Conservation (phyloP, 169 alveolate species). For the Cryptosporidium canis region DNA sequence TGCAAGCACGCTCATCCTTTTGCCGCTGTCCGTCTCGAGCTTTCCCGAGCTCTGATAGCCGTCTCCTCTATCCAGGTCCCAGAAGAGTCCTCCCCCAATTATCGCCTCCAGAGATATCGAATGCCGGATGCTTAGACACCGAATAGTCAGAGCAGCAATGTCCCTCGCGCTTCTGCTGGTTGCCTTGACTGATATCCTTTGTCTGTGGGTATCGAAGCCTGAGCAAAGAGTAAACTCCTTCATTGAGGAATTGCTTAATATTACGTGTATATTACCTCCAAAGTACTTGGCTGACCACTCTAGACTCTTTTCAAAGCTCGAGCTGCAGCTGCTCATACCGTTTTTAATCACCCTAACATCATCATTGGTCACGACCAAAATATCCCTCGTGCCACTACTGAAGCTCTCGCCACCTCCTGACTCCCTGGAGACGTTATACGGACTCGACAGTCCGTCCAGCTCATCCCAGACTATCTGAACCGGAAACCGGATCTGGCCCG, state of each 20-base stretch:
- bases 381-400: background rate
- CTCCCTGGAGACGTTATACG: background rate
- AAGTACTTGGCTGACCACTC: constrained; percentile 72
- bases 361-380: constrained; percentile 31
- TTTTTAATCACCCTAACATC: constrained; percentile 55
- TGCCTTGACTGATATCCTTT: constrained; percentile 1
- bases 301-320: constrained; percentile 9
- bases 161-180: constrained; percentile 61
- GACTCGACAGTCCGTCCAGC: background rate
- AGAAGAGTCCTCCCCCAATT: background rate
- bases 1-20: background rate
- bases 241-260: background rate
- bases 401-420: background rate
- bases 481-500: constrained; percentile 46
- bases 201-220: constrained; percentile 56
- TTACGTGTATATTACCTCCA: constrained; percentile 49
- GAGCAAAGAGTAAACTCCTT: constrained; percentile 21
- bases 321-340: constrained; percentile 9
- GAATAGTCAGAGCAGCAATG: constrained; percentile 32
- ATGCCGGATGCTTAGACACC: constrained; percentile 42
- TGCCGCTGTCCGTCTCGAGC: background rate
- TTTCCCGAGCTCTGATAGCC: background rate
- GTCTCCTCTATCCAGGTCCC: background rate
- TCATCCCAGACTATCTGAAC: constrained; percentile 11
- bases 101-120: constrained; percentile 14